phyloP scores from a whole-genome alignment of 257 asterid genomes.

The Ehretia macrophylla region DNA sequence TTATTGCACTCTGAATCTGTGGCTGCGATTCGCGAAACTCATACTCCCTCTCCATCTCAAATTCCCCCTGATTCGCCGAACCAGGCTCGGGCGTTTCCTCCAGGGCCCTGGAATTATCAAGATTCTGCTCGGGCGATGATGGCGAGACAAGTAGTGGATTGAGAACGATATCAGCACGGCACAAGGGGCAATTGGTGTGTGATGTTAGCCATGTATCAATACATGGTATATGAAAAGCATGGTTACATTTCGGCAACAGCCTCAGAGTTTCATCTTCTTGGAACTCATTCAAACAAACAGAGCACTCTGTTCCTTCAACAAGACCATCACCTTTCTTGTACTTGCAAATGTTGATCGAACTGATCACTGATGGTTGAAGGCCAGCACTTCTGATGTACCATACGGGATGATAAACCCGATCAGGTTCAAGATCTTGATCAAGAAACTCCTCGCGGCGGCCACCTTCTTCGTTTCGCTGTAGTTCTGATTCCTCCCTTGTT shows the following conservation, averaged over 20 bases:
- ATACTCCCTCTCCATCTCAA: no score
- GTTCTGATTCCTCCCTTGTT: background rate
- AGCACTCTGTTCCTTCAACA: slow-evolving; percentile 15
- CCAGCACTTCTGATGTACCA: slow-evolving; percentile 60
- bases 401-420: slow-evolving; percentile 56
- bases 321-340: slow-evolving; percentile 11
- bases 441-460: slow-evolving; percentile 23
- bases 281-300: slow-evolving; percentile 18
- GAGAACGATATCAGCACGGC: slow-evolving; percentile 17
- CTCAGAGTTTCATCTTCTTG: slow-evolving; percentile 18
- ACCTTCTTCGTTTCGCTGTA: slow-evolving; percentile 15
- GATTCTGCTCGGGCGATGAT: background rate
- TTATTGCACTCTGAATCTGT: no score
- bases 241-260: slow-evolving; percentile 17
- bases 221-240: slow-evolving; percentile 18
- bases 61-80: no score
- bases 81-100: background rate
- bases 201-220: slow-evolving; percentile 20
- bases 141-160: background rate
- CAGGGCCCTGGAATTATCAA: background rate
- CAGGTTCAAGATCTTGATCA: slow-evolving; percentile 43
- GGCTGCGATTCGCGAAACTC: no score
- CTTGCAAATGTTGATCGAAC: slow-evolving; percentile 8
- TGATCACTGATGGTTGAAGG: slow-evolving; percentile 3
- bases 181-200: slow-evolving; percentile 20